A percentile compares a stretch with the other conserved stretches of the same genome.
phyloP scores from a whole-genome alignment of 2,329 filamentous ascomycete genomes.

The Curvularia sp. region DNA sequence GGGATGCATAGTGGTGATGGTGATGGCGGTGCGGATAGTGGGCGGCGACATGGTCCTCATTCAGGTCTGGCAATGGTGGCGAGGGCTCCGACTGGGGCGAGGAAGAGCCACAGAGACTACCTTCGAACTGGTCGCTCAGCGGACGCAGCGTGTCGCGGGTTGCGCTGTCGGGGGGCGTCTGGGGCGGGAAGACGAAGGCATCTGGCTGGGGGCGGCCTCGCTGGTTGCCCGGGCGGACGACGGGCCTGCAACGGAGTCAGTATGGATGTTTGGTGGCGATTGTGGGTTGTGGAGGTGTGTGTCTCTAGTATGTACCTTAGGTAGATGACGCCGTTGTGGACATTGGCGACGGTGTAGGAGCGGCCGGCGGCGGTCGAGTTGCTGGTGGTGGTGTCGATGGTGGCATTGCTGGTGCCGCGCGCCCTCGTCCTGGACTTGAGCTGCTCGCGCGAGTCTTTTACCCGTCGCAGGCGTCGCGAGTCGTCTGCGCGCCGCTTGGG shows the following conservation, averaged over 20 bases:
- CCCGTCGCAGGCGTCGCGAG: constrained; percentile 43
- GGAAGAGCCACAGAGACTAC: constrained; percentile 45
- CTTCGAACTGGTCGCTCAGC: constrained; percentile 48
- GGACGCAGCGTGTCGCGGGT: constrained; percentile 41
- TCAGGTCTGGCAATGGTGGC: constrained; percentile 29
- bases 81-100: constrained; percentile 40
- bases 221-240: constrained; percentile 46
- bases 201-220: constrained; percentile 43
- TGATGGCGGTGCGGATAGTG: background rate
- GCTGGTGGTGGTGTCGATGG: constrained; percentile 39
- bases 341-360: constrained; percentile 57
- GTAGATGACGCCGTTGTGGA: constrained; percentile 58
- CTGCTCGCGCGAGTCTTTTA: constrained; percentile 50
- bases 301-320: constrained; percentile 47
- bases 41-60: constrained; percentile 26
- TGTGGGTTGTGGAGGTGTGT: background rate
- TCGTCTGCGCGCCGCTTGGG: constrained; percentile 41
- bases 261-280: background rate
- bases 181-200: constrained; percentile 50
- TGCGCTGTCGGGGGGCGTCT: constrained; percentile 49
- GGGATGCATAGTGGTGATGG: constrained; percentile 18
- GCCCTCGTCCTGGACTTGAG: constrained; percentile 44
- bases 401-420: constrained; percentile 43
- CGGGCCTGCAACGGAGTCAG: constrained; percentile 34
- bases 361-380: constrained; percentile 42